A percentile compares a stretch with the other conserved stretches of the same genome.
Conservation (phyloP, 2,329 filamentous ascomycete genomes). For the Lojkania enalia region DNA sequence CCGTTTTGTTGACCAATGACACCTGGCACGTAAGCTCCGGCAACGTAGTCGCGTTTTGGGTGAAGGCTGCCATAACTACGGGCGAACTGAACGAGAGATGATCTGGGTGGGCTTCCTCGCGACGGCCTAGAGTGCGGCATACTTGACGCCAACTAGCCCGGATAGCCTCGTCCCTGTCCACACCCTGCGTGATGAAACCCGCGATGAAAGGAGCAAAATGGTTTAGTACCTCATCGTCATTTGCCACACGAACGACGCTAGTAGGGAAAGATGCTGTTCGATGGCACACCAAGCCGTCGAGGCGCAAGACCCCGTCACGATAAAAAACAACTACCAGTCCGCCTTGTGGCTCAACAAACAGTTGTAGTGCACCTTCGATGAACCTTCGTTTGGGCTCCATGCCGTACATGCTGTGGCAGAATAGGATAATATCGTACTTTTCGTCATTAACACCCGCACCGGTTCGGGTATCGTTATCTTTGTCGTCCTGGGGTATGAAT, state of each 20-base stretch:
- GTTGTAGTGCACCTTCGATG: conserved; percentile 52
- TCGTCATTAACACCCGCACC: conserved; percentile 28
- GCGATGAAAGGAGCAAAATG: conserved; percentile 58
- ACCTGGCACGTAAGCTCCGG: conserved; percentile 50
- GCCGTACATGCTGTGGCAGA: conserved; percentile 68
- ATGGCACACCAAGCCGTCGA: conserved; percentile 56
- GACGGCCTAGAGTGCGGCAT: conserved; percentile 55
- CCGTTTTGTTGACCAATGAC: conserved; percentile 34
- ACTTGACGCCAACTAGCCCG: conserved; percentile 53
- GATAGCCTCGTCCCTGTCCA: conserved; percentile 34
- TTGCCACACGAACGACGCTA: conserved; percentile 48
- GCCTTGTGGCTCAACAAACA: conserved; percentile 51
- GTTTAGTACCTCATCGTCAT: conserved; percentile 54
- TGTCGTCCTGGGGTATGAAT: conserved; percentile 44
- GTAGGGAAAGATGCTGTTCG: conserved; percentile 52
- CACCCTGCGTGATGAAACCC: conserved; percentile 48
- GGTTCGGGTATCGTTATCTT: conserved; percentile 18
- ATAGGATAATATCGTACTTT: conserved; percentile 60
- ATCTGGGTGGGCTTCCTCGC: conserved; percentile 40
- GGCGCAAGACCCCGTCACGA: conserved; percentile 49
- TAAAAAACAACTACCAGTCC: conserved; percentile 60
- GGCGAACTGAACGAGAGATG: conserved; percentile 56
- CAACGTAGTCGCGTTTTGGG: conserved; percentile 49
- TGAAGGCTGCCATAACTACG: conserved; percentile 57
- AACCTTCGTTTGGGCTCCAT: conserved; percentile 55